These are phyloP conservation scores for Botrytis galanthina DNA, from an alignment of 2,329 filamentous ascomycete genomes.

Conservation along the genomic window DNA sequence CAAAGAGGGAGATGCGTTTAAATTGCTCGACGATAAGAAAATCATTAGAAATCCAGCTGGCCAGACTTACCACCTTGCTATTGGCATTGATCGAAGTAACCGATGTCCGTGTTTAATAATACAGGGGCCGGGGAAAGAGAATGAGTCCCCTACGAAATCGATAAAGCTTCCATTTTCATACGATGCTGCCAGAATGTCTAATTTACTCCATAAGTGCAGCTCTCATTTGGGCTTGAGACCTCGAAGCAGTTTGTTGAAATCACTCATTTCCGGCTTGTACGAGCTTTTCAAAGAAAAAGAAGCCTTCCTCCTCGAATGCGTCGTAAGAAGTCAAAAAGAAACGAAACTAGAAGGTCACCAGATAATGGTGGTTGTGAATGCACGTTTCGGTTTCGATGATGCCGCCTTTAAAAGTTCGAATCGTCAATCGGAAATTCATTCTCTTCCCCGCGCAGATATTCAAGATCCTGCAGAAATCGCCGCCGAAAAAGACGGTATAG, in stretches of 20 bases:
- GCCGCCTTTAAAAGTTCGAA: constrained; percentile 61
- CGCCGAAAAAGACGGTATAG: constrained; percentile 69
- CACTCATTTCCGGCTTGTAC: constrained; percentile 50
- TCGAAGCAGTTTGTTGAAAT: constrained; percentile 37
- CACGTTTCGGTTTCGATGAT: constrained; percentile 67
- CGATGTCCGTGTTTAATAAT: constrained; percentile 60
- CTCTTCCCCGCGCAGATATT: constrained; percentile 49
- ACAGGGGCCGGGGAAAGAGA: constrained; percentile 46
- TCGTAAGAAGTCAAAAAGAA: constrained; percentile 41
- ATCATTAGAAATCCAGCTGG: constrained; percentile 39
- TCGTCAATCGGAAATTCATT: constrained; percentile 61
- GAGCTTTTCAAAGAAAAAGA: constrained; percentile 62
- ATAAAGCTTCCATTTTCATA: constrained; percentile 64
- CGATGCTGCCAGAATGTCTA: constrained; percentile 45
- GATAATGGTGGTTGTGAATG: constrained; percentile 50
- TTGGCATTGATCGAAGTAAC: constrained; percentile 63
- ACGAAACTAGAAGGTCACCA: constrained; percentile 21
- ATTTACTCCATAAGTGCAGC: constrained; percentile 44
- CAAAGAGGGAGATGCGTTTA: constrained; percentile 50
- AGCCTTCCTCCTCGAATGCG: constrained; percentile 58
- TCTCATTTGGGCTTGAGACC: constrained; percentile 44
- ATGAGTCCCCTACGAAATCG: constrained; percentile 44
- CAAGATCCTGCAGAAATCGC: constrained; percentile 58
- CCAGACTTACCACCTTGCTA: constrained; percentile 52
- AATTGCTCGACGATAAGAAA: constrained; percentile 47